Evolutionary conservation across 345 rosid genomes (phyloP), one percentile per base, ranked within the genome.

Genomic region (Ceriops tagal): DNA sequence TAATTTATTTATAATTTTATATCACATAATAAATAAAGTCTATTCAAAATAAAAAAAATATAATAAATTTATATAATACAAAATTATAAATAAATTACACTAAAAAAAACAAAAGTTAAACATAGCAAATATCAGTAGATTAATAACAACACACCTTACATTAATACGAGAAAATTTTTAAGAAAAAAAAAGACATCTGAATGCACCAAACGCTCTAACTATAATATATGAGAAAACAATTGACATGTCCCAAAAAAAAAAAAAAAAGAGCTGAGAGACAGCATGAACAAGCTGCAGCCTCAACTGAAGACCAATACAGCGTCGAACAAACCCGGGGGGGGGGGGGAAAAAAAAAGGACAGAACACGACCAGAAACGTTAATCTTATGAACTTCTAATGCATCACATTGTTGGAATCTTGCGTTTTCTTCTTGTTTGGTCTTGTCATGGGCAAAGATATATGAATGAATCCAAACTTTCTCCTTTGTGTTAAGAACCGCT

Each of bases 401-500:
- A 61, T 78, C 67, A 61, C 72, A 80, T 64, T 53, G 51, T 72
- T 82, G 52, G 80, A 72, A 77, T 70, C 71, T 71, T 83, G 69
- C 64, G 43, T 49, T 74, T 85, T 88, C 73, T 88, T 92, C 89
- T 90, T 87, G 71, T 80, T 84, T 70, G 83, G 93, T 71, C 81
- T 93, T 26, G 87, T 69, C 85, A 85, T 68, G 10, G 98, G 96
- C 70, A 92, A 82, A 1, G 96, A 85, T 32, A 89, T 90, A 69
- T 89, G 98, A 62, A 93, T 90, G 76, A 93, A 90, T 3, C 98
- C 93, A 51, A 89, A 90, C 81, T 88, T 90, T 77, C 93, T 90
- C 77, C 96, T 78, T 63, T 83, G 96, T 5, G 86, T 39, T 2
- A 75, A 77, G 24, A 68, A 83, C 65, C 80, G 97, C 79, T 83